A percentile compares a stretch with the other conserved stretches of the same genome.
These are phyloP conservation scores for Arabis alpina DNA, from an alignment of 345 rosid genomes.

Conservation along the genomic window DNA sequence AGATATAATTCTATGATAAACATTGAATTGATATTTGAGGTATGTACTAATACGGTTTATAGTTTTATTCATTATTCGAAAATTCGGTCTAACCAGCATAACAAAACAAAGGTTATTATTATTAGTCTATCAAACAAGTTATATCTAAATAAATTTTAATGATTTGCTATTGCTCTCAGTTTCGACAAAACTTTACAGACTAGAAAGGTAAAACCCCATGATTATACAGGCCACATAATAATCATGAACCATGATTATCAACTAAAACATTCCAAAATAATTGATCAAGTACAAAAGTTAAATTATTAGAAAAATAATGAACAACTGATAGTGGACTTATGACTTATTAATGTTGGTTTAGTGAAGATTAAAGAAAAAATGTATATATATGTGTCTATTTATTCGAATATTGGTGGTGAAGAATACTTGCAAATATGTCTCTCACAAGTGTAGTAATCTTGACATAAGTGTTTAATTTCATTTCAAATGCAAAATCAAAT, in stretches of 20 bases:
- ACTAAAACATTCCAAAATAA: constrained; percentile 19
- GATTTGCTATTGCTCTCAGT: constrained; percentile 23
- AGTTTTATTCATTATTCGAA: neutral
- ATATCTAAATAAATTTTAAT: constrained; percentile 10
- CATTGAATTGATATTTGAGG: too few species aligned
- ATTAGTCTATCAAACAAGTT: neutral
- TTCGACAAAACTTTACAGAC: constrained; percentile 39
- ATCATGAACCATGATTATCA: constrained; percentile 37
- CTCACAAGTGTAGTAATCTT: too few species aligned
- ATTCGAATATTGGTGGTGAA: too few species aligned
- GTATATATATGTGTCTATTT: too few species aligned
- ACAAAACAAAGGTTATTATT: neutral
- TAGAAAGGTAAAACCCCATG: constrained; percentile 40
- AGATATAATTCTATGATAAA: too few species aligned
- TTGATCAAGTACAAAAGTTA: constrained; percentile 34
- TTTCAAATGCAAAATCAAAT: too few species aligned
- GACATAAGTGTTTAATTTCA: too few species aligned
- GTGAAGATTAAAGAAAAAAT: constrained; percentile 21
- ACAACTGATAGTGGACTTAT: constrained; percentile 39
- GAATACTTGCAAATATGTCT: too few species aligned
- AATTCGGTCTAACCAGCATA: neutral
- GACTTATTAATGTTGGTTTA: constrained; percentile 31
- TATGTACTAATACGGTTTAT: too few species aligned
- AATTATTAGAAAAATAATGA: constrained; percentile 36
- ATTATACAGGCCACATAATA: constrained; percentile 39